Percentiles rank a stretch among this genome's conserved stretches.
Conservation (phyloP, 2,329 filamentous ascomycete genomes). For the Ustilaginoidea virens region DNA sequence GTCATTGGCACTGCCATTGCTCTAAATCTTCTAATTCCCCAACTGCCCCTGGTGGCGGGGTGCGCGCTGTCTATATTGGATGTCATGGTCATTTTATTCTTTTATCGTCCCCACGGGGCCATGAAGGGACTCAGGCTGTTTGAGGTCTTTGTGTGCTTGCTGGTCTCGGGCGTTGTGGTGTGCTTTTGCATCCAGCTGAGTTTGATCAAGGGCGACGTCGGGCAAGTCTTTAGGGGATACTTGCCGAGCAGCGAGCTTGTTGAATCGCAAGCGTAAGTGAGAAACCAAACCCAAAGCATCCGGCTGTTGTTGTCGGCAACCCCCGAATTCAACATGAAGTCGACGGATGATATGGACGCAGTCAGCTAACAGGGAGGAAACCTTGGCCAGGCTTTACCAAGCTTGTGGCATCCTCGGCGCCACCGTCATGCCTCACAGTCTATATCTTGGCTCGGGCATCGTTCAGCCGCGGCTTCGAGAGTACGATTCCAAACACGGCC, state of each 20-base stretch:
- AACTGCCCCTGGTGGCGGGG: constrained; percentile 50
- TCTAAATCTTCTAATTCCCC: constrained; percentile 47
- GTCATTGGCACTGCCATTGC: constrained; percentile 59
- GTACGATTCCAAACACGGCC: constrained; percentile 43
- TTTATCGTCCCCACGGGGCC: constrained; percentile 44
- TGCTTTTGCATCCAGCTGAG: constrained; percentile 59
- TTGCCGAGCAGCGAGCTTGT: constrained; percentile 44
- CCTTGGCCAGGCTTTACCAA: constrained; percentile 35
- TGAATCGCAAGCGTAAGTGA: constrained; percentile 34
- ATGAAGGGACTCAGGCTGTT: constrained; percentile 47
- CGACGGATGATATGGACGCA: too few species aligned
- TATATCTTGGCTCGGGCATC: constrained; percentile 55
- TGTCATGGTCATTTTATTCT: constrained; percentile 51
- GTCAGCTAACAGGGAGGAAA: neutral
- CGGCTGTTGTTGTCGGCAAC: too few species aligned
- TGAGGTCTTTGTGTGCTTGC: constrained; percentile 44
- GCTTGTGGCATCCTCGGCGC: constrained; percentile 64
- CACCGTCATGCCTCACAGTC: constrained; percentile 56
- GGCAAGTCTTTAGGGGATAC: constrained; percentile 49
- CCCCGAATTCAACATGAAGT: too few species aligned
- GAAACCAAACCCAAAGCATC: neutral
- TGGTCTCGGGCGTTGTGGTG: constrained; percentile 53
- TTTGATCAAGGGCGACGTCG: constrained; percentile 37
- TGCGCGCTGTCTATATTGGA: constrained; percentile 55
- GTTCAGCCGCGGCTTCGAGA: constrained; percentile 51